Evolutionary conservation across 2,329 filamentous ascomycete species (phyloP).

Genomic region (Apiospora malaysiana): DNA sequence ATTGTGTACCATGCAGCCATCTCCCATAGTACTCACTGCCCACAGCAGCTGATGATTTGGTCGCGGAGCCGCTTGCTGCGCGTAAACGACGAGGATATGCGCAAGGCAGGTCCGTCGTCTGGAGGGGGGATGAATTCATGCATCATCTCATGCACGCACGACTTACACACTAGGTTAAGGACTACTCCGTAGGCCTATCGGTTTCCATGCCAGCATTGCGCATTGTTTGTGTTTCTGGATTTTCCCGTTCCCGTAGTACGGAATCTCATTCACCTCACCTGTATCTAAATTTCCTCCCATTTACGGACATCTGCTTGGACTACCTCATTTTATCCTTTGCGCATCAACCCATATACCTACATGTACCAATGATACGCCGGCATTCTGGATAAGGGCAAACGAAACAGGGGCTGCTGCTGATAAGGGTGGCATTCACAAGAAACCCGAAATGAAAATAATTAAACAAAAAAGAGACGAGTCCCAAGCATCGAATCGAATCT

Average conservation of each 20-base stretch:
- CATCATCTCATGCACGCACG: background rate
- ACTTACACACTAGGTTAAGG: background rate
- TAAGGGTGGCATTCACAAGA: constrained; percentile 20
- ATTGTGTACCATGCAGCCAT: constrained; percentile 2
- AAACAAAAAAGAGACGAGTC: background rate
- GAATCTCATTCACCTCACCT: background rate
- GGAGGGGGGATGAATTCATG: background rate
- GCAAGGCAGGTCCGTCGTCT: background rate
- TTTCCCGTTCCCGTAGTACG: background rate
- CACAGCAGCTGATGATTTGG: background rate
- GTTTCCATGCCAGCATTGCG: background rate
- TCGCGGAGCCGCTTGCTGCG: constrained; percentile 21
- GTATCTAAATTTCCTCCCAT: background rate
- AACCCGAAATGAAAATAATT: background rate
- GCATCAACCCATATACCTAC: no score
- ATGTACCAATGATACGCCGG: background rate
- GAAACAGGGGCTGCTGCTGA: background rate
- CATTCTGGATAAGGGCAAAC: constrained; percentile 22
- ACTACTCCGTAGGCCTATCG: background rate
- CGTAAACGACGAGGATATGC: background rate
- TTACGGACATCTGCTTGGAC: constrained; percentile 10
- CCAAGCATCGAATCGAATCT: background rate
- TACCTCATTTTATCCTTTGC: no score
- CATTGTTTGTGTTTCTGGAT: constrained; percentile 13
- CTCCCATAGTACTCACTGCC: no score